Evolutionary conservation across 2,329 filamentous ascomycete species (phyloP).

Genomic region (Juglanconis juglandina): DNA sequence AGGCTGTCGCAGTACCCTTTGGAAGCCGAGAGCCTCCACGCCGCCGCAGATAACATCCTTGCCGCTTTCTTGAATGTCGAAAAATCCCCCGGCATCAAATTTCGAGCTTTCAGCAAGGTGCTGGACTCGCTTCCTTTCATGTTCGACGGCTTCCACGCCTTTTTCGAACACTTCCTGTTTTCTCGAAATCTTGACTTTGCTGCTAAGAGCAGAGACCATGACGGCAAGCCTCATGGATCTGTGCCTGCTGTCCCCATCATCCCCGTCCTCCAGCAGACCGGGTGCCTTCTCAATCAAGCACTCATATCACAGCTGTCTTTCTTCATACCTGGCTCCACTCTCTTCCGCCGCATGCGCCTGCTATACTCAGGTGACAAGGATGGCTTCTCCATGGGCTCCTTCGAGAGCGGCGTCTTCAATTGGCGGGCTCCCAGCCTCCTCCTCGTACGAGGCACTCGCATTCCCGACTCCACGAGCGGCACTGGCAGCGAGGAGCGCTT

Average conservation of each 20-base stretch:
- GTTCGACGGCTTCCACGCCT: slow-evolving; percentile 62
- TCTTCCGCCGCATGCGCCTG: slow-evolving; percentile 64
- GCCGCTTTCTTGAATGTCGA: slow-evolving; percentile 65
- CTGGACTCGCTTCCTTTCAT: slow-evolving; percentile 62
- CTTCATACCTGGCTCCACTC: slow-evolving; percentile 61
- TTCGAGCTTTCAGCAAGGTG: slow-evolving; percentile 57
- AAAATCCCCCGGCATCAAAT: slow-evolving; percentile 59
- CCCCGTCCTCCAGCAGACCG: slow-evolving; percentile 47
- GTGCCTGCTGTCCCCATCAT: slow-evolving; percentile 19
- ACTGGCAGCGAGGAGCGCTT: slow-evolving; percentile 51
- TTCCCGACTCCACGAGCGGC: slow-evolving; percentile 45
- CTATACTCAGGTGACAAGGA: slow-evolving; percentile 68
- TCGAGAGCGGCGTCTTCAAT: slow-evolving; percentile 72
- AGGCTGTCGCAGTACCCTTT: slow-evolving; percentile 58
- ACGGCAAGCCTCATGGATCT: slow-evolving; percentile 19
- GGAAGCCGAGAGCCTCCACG: slow-evolving; percentile 56
- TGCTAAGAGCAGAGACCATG: slow-evolving; percentile 47
- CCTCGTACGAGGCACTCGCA: slow-evolving; percentile 62
- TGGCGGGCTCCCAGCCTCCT: slow-evolving; percentile 73
- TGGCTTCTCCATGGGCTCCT: slow-evolving; percentile 74
- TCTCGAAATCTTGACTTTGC: slow-evolving; percentile 66
- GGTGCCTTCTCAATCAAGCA: slow-evolving; percentile 63
- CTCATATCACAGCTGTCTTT: slow-evolving; percentile 68
- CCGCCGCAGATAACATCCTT: slow-evolving; percentile 62
- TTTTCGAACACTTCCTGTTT: slow-evolving; percentile 75